Base-by-base conservation (phyloP, 106 monocot genomes). In the Allium fistulosum region DNA sequence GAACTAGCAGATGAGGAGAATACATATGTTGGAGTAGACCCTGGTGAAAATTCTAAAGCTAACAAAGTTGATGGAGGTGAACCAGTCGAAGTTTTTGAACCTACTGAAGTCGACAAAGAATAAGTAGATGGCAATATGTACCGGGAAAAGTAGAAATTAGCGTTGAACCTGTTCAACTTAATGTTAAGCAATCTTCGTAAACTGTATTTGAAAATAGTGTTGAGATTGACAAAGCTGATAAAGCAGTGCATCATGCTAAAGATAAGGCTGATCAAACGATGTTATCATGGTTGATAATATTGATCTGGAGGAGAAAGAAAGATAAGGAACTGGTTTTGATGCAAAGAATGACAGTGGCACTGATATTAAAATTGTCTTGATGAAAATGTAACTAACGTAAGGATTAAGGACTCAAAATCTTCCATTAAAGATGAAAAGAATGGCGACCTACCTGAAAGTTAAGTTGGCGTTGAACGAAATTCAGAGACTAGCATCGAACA, bases 331-430 rank as follows among this genome's bases (percentile, higher is more conserved):
- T 5, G 45, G 62, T 10, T 49, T 15, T 66, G 72, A 15, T 61
- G 69, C 17, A 12, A n/a, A 7, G 26, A 69, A 37, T 57, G 59
- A 26, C 15, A 17, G 17, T 16, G 46, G 26, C 26, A 58, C 59
- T 7, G 48, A 12, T 9, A 9, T 53, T 60, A n/a, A n/a, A n/a
- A n/a, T n/a, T n/a, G n/a, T n/a, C n/a, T n/a, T n/a, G n/a, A n/a
- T n/a, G n/a, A n/a, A n/a, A n/a, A n/a, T n/a, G n/a, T n/a, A n/a
- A n/a, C 58, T 15, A 66, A 62, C 49, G 57, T 17, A 45, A 10
- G 51, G 58, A 49, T 62, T 68, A 63, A 62, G 16, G 81, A 79
- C 61, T 53, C 58, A 46, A 58, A 45, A 28, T 61, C 4, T 46
- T 27, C 37, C 69, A 49, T 51, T 49, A 48, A 53, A 10, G 52